These are phyloP conservation scores for Telopea speciosissima DNA, from an alignment of 177 flowering plant species.

Conservation along the genomic window DNA sequence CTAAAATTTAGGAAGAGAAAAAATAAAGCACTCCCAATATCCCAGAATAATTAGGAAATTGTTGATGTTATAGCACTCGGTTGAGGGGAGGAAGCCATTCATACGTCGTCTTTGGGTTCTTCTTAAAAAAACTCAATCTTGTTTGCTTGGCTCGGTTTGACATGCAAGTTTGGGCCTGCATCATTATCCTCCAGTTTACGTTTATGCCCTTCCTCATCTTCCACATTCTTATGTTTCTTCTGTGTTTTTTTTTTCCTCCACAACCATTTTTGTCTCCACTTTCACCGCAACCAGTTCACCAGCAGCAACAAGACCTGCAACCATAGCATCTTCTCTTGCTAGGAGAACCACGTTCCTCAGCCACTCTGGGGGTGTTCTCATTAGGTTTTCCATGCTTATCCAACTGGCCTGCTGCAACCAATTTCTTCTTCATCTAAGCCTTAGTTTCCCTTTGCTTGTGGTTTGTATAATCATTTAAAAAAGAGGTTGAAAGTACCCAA, in stretches of 20 bases:
- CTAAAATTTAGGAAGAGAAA: no score
- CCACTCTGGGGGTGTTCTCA: slow-evolving; percentile 84
- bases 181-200: slow-evolving; percentile 42
- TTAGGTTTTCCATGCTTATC: slow-evolving; percentile 84
- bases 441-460: no score
- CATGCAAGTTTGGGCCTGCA: no score
- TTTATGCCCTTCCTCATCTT: slow-evolving; percentile 36
- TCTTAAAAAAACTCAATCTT: no score
- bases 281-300: slow-evolving; percentile 15
- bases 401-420: slow-evolving; percentile 67
- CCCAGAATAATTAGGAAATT: no score
- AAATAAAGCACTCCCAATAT: no score
- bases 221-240: slow-evolving; percentile 24
- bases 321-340: slow-evolving; percentile 58
- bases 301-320: slow-evolving; percentile 62
- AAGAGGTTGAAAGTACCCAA: no score
- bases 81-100: no score
- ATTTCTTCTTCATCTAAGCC: slow-evolving; percentile 86
- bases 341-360: slow-evolving; percentile 68
- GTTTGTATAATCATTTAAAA: no score
- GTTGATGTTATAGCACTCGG: no score
- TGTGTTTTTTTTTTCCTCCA: slow-evolving; percentile 22
- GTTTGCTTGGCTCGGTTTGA: no score
- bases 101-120: no score
- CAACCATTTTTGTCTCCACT: slow-evolving; percentile 1